phyloP scores from a whole-genome alignment of 257 asterid genomes.

The Gentiana dahurica region DNA sequence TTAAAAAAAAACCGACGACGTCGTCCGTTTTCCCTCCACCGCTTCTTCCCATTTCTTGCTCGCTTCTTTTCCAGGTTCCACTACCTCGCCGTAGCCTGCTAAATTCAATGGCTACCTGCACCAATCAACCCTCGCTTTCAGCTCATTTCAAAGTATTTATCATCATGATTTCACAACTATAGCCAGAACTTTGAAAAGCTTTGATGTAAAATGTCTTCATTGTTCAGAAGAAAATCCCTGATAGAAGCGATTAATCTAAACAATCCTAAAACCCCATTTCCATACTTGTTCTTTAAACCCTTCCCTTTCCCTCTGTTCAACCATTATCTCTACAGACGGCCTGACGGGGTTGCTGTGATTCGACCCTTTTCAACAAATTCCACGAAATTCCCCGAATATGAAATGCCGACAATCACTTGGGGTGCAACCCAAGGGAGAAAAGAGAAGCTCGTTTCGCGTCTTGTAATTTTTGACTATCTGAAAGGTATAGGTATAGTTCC shows the following conservation, averaged over 20 bases:
- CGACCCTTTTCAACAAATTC: constrained; percentile 42
- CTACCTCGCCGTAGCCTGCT: too few relatives aligned
- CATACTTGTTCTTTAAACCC: constrained; percentile 29
- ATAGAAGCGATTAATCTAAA: constrained; percentile 15
- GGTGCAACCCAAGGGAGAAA: constrained; percentile 43
- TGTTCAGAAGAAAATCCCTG: constrained; percentile 28
- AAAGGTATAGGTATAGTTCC: constrained; percentile 74
- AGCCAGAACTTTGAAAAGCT: too few relatives aligned
- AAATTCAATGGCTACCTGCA: too few relatives aligned
- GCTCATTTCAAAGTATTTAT: too few relatives aligned
- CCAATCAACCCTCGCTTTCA: too few relatives aligned
- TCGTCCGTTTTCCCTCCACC: too few relatives aligned
- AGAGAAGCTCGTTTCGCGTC: constrained; percentile 77
- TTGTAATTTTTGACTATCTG: constrained; percentile 68
- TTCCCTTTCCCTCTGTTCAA: constrained; percentile 31
- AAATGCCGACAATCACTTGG: constrained; percentile 92
- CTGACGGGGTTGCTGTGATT: constrained; percentile 2
- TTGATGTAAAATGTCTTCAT: constrained; percentile 26
- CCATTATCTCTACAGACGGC: neutral
- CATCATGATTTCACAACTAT: too few relatives aligned
- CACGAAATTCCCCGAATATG: constrained; percentile 58
- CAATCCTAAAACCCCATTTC: constrained; percentile 12
- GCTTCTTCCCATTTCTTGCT: too few relatives aligned
- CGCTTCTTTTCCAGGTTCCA: too few relatives aligned
- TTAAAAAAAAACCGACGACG: too few relatives aligned